Evolutionary conservation across 108 stramenopile species (phyloP).

Genomic region (Pseudonitzschia multiseries): DNA sequence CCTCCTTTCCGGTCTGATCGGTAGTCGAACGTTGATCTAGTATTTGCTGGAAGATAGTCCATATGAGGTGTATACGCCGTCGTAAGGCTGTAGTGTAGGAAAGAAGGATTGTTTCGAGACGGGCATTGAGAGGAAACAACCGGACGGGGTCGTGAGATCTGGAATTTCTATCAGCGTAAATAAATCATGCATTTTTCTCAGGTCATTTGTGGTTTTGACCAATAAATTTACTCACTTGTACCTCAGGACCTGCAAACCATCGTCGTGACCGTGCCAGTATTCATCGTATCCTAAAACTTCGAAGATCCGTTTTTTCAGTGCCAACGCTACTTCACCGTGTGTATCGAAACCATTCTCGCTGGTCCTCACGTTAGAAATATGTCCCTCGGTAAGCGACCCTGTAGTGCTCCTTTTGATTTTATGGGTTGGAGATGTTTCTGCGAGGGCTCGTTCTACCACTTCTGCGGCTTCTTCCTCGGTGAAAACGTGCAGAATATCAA

Average conservation of each 20-base stretch:
- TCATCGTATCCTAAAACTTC: conserved; percentile 73
- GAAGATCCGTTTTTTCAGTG: conserved; percentile 51
- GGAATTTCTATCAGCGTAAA: conserved; percentile 4
- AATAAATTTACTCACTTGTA: conserved; percentile 83
- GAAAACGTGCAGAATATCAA: conserved; percentile 78
- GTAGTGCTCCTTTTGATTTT: conserved; percentile 71
- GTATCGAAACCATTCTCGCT: conserved; percentile 83
- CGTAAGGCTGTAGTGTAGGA: background rate
- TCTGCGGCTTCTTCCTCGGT: conserved; percentile 48
- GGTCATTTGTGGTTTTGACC: conserved; percentile 70
- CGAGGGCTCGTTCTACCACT: conserved; percentile 62
- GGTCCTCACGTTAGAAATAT: conserved; percentile 40
- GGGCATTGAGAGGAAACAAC: background rate
- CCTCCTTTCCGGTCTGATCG: conserved; percentile 71
- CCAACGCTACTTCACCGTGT: conserved; percentile 54
- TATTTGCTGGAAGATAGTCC: conserved; percentile 39
- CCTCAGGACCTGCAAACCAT: conserved; percentile 91
- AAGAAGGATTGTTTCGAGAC: background rate
- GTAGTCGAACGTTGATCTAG: conserved; percentile 45
- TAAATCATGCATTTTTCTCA: conserved; percentile 20
- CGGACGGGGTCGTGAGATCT: background rate
- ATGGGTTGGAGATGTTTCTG: conserved; percentile 59
- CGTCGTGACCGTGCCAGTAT: conserved; percentile 74
- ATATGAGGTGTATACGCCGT: conserved; percentile 72
- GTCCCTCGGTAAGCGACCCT: conserved; percentile 41